Conservation (phyloP, 495 filamentous ascomycete species). For the Apiosordaria backusii region DNA sequence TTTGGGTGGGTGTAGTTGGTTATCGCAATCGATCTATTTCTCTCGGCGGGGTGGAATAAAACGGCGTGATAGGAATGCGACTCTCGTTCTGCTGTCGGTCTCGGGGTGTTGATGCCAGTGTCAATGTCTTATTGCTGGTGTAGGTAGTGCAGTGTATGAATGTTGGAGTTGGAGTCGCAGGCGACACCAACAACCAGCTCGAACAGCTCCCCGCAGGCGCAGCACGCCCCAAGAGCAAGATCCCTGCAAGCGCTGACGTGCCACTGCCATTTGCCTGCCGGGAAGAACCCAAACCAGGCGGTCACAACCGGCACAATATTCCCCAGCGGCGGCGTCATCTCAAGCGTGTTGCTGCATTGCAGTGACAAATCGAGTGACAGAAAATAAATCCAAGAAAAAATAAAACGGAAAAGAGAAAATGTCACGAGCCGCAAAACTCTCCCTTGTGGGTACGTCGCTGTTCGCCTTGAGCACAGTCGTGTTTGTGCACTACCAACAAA, state of each 20-base stretch:
- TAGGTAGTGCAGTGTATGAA: background rate
- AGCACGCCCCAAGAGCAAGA: background rate
- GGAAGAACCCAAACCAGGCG: constrained; percentile 1
- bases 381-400: constrained; percentile 1
- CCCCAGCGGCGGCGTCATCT: background rate
- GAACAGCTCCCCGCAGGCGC: background rate
- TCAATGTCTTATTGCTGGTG: background rate
- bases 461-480: constrained; percentile 72
- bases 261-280: constrained; percentile 20
- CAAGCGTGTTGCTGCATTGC: background rate
- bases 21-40: no score
- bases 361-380: background rate
- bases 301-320: constrained; percentile 14
- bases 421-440: constrained; percentile 86
- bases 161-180: background rate
- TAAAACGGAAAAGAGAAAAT: constrained; percentile 46
- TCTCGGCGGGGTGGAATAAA: no score
- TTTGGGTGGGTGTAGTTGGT: no score
- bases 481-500: constrained; percentile 86
- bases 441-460: constrained; percentile 70
- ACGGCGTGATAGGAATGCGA: no score
- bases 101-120: no score
- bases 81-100: no score
- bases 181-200: constrained; percentile 4
- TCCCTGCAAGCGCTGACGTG: constrained; percentile 12